Evolutionary conservation across 306 rosid genomes (phyloP).

Genomic region (Abrus pulchellus): DNA sequence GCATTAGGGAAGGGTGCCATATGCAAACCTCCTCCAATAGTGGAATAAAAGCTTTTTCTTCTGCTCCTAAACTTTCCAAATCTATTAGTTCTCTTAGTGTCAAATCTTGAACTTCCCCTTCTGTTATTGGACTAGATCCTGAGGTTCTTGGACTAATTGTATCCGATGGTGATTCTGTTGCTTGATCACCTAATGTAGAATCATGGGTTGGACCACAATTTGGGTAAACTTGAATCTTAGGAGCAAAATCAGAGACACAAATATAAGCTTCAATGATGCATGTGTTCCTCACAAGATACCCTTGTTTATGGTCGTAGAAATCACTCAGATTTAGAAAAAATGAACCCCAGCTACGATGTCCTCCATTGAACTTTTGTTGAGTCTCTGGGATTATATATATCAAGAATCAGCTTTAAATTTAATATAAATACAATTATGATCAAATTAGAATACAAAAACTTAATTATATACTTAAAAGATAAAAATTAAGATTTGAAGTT

Average conservation of each 20-base stretch:
- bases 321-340: constrained; percentile 75
- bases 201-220: constrained; percentile 30
- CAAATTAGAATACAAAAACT: neutral
- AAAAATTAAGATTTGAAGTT: neutral
- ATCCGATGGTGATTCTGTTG: constrained; percentile 32
- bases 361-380: constrained; percentile 85
- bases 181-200: neutral
- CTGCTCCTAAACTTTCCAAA: constrained; percentile 24
- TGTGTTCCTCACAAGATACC: constrained; percentile 77
- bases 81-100: constrained; percentile 48
- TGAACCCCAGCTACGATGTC: constrained; percentile 91
- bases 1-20: constrained; percentile 47
- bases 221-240: constrained; percentile 35
- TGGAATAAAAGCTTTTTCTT: constrained; percentile 45
- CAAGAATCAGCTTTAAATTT: neutral
- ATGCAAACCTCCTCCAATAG: constrained; percentile 53
- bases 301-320: constrained; percentile 69
- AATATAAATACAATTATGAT: neutral
- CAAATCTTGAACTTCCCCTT: constrained; percentile 32
- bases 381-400: constrained; percentile 58
- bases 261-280: constrained; percentile 87
- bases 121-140: constrained; percentile 25
- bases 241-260: constrained; percentile 52
- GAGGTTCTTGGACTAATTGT: constrained; percentile 31
- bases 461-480: neutral